Percentiles rank a stretch among this genome's conserved stretches.
Conservation (phyloP, 371 early-diverging fungal species). For the Dentiscutata heterogama region DNA sequence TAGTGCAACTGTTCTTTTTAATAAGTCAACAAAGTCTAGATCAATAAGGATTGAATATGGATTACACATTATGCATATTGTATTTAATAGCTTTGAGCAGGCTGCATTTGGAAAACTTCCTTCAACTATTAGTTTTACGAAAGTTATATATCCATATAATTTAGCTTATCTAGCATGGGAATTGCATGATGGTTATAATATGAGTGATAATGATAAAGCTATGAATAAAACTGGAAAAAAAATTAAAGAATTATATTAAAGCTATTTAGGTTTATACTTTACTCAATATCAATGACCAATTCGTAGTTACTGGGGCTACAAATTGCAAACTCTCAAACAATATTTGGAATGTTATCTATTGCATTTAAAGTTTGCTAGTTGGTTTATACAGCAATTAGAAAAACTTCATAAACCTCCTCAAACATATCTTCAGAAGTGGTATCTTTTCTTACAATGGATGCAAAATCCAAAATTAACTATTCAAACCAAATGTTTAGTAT, state of each 20-base stretch:
- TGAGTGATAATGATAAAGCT: background rate
- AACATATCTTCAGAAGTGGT: too few species aligned
- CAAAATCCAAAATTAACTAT: too few species aligned
- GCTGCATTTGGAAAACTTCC: background rate
- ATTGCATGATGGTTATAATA: too few species aligned
- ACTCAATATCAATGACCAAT: background rate
- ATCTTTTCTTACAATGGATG: too few species aligned
- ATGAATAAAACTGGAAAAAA: background rate
- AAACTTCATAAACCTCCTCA: background rate
- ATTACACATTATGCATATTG: slow-evolving; percentile 1
- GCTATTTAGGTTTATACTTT: background rate
- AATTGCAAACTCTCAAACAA: background rate
- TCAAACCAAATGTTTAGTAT: too few species aligned
- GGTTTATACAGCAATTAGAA: background rate
- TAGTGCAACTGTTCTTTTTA: background rate
- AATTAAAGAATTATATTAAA: background rate
- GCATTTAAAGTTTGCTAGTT: background rate
- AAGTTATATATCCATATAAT: background rate
- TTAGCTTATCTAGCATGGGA: background rate
- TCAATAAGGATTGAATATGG: background rate
- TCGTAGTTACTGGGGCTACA: background rate
- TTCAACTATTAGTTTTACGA: background rate
- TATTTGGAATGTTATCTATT: background rate
- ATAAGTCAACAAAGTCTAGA: background rate
- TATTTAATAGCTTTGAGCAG: background rate